These are phyloP conservation scores for Candida glaebosa DNA, from an alignment of 805 yeast species.

Conservation along the genomic window DNA sequence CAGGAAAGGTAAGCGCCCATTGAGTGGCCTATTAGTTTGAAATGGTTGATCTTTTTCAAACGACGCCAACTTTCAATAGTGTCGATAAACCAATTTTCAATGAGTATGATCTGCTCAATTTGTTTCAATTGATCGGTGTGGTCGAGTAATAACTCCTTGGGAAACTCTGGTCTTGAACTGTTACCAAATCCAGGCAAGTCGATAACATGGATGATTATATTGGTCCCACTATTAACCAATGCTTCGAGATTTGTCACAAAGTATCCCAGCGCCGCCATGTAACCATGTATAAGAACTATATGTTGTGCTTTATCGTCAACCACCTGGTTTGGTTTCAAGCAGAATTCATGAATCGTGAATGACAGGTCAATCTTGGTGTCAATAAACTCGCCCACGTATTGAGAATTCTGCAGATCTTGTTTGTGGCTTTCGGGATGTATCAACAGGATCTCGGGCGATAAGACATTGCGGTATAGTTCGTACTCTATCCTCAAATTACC, in stretches of 20 bases:
- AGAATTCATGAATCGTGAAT: slow-evolving; percentile 35
- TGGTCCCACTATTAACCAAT: slow-evolving; percentile 26
- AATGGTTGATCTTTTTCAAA: slow-evolving; percentile 17
- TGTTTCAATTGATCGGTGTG: slow-evolving; percentile 17
- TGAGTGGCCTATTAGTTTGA: slow-evolving; percentile 36
- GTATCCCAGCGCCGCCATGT: slow-evolving; percentile 44
- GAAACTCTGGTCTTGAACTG: slow-evolving; percentile 38
- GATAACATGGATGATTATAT: slow-evolving; percentile 34
- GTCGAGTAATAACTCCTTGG: slow-evolving; percentile 22
- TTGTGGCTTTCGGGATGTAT: slow-evolving; percentile 14
- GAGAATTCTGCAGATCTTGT: not conserved
- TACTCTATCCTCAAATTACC: slow-evolving; percentile 29
- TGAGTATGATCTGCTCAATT: slow-evolving; percentile 28
- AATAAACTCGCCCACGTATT: slow-evolving; percentile 18
- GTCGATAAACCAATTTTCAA: slow-evolving; percentile 42
- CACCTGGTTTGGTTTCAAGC: slow-evolving; percentile 19
- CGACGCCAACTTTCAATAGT: slow-evolving; percentile 35
- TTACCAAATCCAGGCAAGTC: slow-evolving; percentile 44
- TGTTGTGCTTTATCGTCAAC: slow-evolving; percentile 14
- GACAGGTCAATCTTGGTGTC: slow-evolving; percentile 29
- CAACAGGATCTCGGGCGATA: slow-evolving; percentile 27
- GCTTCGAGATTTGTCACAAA: slow-evolving; percentile 36
- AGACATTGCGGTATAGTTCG: slow-evolving; percentile 29
- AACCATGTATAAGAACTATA: slow-evolving; percentile 39
- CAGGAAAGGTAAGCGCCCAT: slow-evolving; percentile 42